These are phyloP conservation scores for Fragaria ananassa DNA, from an alignment of 306 rosid species.

Conservation along the genomic window DNA sequence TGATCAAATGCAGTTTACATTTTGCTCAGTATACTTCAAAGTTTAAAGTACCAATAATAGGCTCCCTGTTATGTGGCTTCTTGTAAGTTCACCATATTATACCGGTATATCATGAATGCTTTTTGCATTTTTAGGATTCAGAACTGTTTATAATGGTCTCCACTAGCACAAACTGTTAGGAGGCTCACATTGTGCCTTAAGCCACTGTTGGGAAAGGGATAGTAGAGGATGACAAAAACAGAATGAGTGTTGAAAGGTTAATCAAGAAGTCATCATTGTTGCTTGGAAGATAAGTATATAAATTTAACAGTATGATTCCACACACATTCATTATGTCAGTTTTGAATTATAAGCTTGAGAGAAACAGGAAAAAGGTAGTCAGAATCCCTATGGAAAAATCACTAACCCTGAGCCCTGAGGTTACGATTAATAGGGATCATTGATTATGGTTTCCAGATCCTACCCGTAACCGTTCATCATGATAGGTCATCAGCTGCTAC, in stretches of 20 bases:
- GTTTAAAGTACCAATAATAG: not conserved
- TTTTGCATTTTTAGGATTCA: not conserved
- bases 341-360: conserved; percentile 15
- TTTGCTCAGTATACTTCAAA: conserved; percentile 19
- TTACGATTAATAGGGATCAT: not conserved
- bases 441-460: not conserved
- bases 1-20: conserved; percentile 9
- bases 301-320: conserved; percentile 31
- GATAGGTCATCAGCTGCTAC: not conserved
- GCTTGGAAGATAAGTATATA: conserved; percentile 22
- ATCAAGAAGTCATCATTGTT: conserved; percentile 36
- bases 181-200: not conserved
- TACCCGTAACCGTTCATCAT: not conserved
- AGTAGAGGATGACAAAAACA: conserved; percentile 7
- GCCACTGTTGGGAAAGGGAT: conserved; percentile 16
- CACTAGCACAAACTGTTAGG: conserved; percentile 13
- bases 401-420: not conserved
- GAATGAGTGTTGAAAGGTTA: conserved; percentile 15
- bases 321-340: conserved; percentile 32
- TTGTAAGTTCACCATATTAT: not conserved
- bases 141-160: conserved; percentile 10
- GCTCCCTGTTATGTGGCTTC: not conserved
- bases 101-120: not conserved
- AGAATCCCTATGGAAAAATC: not conserved
- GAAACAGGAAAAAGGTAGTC: not conserved